Percentiles rank a stretch among this genome's conserved stretches.
These are phyloP conservation scores for Apiospora arundinis DNA, from an alignment of 2,329 filamentous ascomycete genomes.

Conservation along the genomic window DNA sequence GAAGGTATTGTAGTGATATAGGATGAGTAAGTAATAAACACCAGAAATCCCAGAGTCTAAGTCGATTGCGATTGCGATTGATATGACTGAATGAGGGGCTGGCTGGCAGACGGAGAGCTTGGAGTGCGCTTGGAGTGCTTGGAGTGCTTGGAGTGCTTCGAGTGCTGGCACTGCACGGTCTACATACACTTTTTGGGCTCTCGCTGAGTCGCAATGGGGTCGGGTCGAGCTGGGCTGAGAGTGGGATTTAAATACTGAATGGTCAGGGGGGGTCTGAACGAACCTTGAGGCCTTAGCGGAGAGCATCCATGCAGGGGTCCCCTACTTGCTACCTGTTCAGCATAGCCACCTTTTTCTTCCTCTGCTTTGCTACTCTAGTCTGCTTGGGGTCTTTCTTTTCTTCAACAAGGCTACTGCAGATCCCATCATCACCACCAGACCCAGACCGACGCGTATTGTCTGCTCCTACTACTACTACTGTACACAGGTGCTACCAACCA, in stretches of 20 bases:
- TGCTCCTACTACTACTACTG: too few relatives aligned
- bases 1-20: background rate
- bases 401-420: conserved; percentile 15
- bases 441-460: background rate
- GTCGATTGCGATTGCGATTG: too few relatives aligned
- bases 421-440: conserved; percentile 6
- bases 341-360: conserved; percentile 10
- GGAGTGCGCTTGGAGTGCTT: background rate
- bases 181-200: background rate
- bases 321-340: background rate
- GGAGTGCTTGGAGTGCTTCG: background rate
- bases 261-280: conserved; percentile 10
- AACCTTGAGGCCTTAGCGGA: conserved; percentile 7
- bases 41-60: background rate
- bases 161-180: background rate
- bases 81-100: conserved; percentile 4
- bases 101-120: background rate
- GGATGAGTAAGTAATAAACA: conserved; percentile 1
- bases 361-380: background rate
- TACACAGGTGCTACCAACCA: background rate
- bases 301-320: background rate
- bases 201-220: conserved; percentile 14
- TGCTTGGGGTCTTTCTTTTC: background rate
- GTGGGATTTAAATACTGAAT: conserved; percentile 14
- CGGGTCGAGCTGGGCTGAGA: conserved; percentile 18